phyloP scores from a whole-genome alignment of 2,329 filamentous ascomycete genomes.

The Torrubiellomyces zombiae region DNA sequence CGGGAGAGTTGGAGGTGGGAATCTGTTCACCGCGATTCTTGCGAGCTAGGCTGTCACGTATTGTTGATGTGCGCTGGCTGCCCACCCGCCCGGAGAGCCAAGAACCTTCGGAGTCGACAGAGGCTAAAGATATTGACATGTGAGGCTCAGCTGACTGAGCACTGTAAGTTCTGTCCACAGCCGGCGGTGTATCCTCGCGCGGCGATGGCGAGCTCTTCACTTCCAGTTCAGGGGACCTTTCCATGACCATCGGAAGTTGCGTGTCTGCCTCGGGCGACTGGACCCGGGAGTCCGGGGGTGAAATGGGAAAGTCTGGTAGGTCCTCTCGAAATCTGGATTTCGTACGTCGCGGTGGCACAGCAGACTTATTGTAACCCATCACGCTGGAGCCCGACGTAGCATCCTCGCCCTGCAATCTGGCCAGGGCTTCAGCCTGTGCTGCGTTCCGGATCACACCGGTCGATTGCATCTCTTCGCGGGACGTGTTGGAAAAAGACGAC shows the following conservation, averaged over 20 bases:
- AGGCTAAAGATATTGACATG: slow-evolving; percentile 75
- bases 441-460: slow-evolving; percentile 10
- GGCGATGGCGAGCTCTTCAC: slow-evolving; percentile 11
- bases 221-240: slow-evolving; percentile 11
- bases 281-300: slow-evolving; percentile 68
- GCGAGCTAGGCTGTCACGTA: slow-evolving; percentile 23
- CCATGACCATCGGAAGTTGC: slow-evolving; percentile 16
- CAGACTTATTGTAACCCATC: slow-evolving; percentile 17
- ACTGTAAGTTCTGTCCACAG: slow-evolving; percentile 20
- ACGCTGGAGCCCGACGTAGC: slow-evolving; percentile 9
- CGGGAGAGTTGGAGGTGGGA: slow-evolving; percentile 22
- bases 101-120: slow-evolving; percentile 86
- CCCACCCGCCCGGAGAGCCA: slow-evolving; percentile 72
- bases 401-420: slow-evolving; percentile 18
- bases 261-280: slow-evolving; percentile 56
- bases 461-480: slow-evolving; percentile 63
- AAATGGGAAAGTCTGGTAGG: slow-evolving; percentile 68
- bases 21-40: slow-evolving; percentile 13
- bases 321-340: slow-evolving; percentile 88
- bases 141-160: slow-evolving; percentile 38
- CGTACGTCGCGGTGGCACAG: slow-evolving; percentile 52
- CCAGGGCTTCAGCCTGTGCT: slow-evolving; percentile 17
- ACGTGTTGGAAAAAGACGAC: slow-evolving; percentile 83
- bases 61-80: slow-evolving; percentile 27
- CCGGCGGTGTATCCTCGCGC: slow-evolving; percentile 29